Base-by-base conservation (phyloP, 169 alveolate species). In the Neospora caninum region DNA sequence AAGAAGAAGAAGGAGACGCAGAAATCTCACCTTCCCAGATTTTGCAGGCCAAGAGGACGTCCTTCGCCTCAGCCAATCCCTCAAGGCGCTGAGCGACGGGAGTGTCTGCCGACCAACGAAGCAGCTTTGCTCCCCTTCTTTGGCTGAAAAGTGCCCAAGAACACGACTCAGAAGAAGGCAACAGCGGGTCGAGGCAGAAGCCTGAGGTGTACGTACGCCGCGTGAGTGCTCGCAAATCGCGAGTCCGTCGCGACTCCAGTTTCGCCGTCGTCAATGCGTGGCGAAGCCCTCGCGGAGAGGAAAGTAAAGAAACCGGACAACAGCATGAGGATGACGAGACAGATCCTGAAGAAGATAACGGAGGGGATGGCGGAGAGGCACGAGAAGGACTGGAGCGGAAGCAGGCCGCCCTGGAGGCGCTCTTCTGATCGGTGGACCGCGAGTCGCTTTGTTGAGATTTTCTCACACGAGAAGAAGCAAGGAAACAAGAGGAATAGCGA, bases 41-140 rank as follows among this genome's bases (percentile, higher is more conserved):
- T 25, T 82, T 43, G 88, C 94, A 92, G 22, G 92, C 91, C 39
- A 53, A 34, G 78, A 92, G 82, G 78, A 92, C 80, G 78, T 92
- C 94, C 88, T 83, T 80, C 43, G 94, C 94, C 38, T 92, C 94
- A 38, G 42, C 20, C 38, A 92, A 64, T 0, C 80, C 70, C 73
- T 92, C 94, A 6, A 92, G 73, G 25, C 92, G 91, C 53, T 83
- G 83, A 0, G 92, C 91, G 58, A 92, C 86, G 42, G 92, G 88
- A 22, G 94, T 92, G 88, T 92, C 94, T 39, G 92, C 80, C n/a
- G 45, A 7, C 94, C 94, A 92, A n/a, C 94, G 92, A 64, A 92
- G 70, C 27, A 92, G 87, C 87, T 92, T 92, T 22, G 94, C 94
- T 36, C 53, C 49, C 4, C 86, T 20, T 4, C 1, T 78, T n/a